Evolutionary conservation across 2,329 filamentous ascomycete species (phyloP).

Genomic region (Cladosporium sp.): DNA sequence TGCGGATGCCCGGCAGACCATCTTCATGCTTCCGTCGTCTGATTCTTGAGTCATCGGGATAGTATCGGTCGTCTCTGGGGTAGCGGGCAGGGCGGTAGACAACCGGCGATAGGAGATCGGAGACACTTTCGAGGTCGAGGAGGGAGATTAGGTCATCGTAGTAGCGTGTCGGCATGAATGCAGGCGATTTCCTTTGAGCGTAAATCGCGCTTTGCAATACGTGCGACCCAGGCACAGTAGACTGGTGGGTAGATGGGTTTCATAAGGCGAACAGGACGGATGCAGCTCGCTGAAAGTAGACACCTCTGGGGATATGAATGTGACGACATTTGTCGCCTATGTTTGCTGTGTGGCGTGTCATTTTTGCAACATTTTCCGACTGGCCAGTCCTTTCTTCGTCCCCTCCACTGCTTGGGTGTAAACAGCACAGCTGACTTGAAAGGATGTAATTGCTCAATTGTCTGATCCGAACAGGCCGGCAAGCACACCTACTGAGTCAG

Average conservation of each 20-base stretch:
- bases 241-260: background rate
- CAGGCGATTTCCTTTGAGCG: no score
- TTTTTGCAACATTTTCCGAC: no score
- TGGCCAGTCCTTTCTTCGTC: no score
- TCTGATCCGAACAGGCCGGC: no score
- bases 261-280: constrained; percentile 5
- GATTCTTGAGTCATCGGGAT: background rate
- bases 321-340: no score
- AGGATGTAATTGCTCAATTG: no score
- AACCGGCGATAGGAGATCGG: background rate
- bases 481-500: no score
- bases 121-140: background rate
- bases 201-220: no score
- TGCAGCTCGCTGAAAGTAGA: constrained; percentile 14
- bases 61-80: constrained; percentile 7
- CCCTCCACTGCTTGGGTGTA: no score
- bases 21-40: background rate
- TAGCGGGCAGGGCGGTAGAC: background rate
- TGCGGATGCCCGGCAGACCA: background rate
- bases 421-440: no score
- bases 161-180: constrained; percentile 6
- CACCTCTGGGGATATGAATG: no score
- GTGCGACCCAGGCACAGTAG: constrained; percentile 5
- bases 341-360: no score
- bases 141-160: constrained; percentile 17